These are phyloP conservation scores for Tetrapisispora namnaoensis DNA, from an alignment of 805 yeast genomes.

Conservation along the genomic window DNA sequence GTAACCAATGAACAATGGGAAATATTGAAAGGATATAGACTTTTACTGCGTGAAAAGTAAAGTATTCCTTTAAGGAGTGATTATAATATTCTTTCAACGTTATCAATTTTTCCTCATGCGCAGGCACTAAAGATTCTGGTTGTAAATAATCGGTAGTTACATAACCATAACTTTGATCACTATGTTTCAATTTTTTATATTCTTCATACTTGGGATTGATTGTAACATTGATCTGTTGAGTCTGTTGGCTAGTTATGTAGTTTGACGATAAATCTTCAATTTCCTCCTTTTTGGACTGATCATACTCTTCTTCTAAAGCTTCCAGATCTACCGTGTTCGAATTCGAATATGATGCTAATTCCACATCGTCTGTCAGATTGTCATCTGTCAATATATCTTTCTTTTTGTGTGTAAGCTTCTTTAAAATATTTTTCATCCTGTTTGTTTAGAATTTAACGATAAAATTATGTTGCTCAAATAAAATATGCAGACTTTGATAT, in stretches of 20 bases:
- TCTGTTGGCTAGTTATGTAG: background rate
- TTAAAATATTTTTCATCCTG: too few species aligned
- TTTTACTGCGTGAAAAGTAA: conserved; percentile 29
- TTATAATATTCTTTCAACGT: conserved; percentile 16
- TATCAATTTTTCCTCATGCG: conserved; percentile 15
- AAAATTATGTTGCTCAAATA: too few species aligned
- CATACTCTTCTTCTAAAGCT: conserved; percentile 1
- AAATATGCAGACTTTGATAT: too few species aligned
- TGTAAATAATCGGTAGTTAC: background rate
- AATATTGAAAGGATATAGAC: conserved; percentile 55
- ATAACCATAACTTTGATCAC: conserved; percentile 1
- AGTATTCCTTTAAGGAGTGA: conserved; percentile 10
- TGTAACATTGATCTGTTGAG: background rate
- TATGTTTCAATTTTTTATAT: conserved; percentile 1
- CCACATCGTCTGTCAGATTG: background rate
- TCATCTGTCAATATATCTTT: background rate
- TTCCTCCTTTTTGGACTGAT: background rate
- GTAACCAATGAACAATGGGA: conserved; percentile 78
- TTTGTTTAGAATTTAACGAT: too few species aligned
- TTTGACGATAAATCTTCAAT: background rate
- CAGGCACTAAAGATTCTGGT: conserved; percentile 2
- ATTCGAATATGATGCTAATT: background rate
- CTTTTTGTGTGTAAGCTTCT: background rate
- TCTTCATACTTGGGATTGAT: conserved; percentile 1
- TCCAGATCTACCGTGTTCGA: background rate